These are phyloP conservation scores for Porcisia hertigi DNA, from an alignment of 208 protist genomes.

Conservation along the genomic window DNA sequence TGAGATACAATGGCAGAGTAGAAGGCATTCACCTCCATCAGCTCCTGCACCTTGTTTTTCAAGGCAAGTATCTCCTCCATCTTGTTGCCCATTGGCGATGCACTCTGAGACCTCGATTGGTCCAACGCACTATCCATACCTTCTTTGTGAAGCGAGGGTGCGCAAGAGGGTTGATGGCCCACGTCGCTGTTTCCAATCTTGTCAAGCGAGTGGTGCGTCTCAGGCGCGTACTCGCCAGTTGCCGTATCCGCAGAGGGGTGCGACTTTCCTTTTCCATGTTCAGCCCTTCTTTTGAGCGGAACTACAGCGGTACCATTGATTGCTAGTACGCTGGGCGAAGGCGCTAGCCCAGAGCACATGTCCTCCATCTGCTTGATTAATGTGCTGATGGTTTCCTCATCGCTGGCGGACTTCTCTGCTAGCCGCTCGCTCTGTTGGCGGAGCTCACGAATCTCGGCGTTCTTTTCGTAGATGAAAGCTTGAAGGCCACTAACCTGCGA, in stretches of 20 bases:
- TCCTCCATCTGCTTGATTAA: conserved; percentile 73
- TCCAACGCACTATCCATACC: neutral
- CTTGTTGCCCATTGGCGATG: conserved; percentile 36
- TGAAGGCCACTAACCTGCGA: conserved; percentile 48
- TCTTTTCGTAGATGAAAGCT: conserved; percentile 51
- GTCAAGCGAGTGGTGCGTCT: neutral
- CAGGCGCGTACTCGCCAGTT: conserved; percentile 4
- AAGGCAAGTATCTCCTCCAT: conserved; percentile 62
- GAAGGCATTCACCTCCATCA: conserved; percentile 80
- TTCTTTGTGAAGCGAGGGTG: conserved; percentile 8
- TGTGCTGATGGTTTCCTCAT: conserved; percentile 77
- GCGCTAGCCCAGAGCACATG: conserved; percentile 17
- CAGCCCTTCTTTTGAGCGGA: conserved; percentile 3
- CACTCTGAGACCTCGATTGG: conserved; percentile 19
- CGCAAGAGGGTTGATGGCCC: conserved; percentile 7
- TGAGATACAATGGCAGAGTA: conserved; percentile 81
- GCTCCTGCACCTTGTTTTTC: conserved; percentile 65
- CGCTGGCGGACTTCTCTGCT: conserved; percentile 62
- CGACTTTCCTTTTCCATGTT: conserved; percentile 5
- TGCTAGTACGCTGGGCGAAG: neutral
- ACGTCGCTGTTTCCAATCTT: conserved; percentile 2
- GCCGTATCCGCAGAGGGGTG: conserved; percentile 8
- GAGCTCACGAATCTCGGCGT: conserved; percentile 55
- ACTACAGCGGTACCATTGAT: neutral
- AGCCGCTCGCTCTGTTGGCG: conserved; percentile 53